Base-by-base conservation (phyloP, 1,284 basidiomycete genomes). In the Sanghuangporus baumii region DNA sequence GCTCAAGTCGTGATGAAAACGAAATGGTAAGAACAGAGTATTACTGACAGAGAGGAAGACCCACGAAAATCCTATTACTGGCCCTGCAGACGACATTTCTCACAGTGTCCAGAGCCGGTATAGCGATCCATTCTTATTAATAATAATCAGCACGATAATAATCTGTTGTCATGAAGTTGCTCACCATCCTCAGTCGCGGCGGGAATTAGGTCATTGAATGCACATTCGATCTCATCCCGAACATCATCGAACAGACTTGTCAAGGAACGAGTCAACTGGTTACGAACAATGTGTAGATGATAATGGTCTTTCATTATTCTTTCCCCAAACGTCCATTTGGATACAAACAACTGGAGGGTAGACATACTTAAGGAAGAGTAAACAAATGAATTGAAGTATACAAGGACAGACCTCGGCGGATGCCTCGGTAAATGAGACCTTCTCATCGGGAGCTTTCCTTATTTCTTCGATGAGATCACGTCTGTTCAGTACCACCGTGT, bases 31-130 rank as follows among this genome's bases (percentile, higher is more conserved):
- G 8, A 11, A 16, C 2, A 16, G 20, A 7, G 34, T 31, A 23
- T 34, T 34, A 68, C 72, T 58, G 61, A 76, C 79, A 80, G 6
- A 77, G 63, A 14, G 78, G 76, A 20, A 72, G 64, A 4, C 78
- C 79, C 9, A 78, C 74, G 52, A 79, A 75, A 9, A 79, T 68
- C 6, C 79, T 70, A 61, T 79, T 78, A 59, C 71, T 73, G 14
- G 71, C 71, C 9, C 79, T 70, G 59, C 72, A 73, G 1, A 82
- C 74, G 36, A 82, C 72, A 31, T 74, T 68, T 69, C 75, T 73
- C 9, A 78, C 65, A 0, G 73, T 75, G 6, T 70, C 57, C 40
- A 74, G 66, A 2, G 73, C 73, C 2, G 68, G 72, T n/a, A 79
- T 58, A 9, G 67, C 68, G 3, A 70, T 67, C 79, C 80, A 81